Conservation (phyloP, 169 alveolate species). For the Perkinsus chesapeaki region DNA sequence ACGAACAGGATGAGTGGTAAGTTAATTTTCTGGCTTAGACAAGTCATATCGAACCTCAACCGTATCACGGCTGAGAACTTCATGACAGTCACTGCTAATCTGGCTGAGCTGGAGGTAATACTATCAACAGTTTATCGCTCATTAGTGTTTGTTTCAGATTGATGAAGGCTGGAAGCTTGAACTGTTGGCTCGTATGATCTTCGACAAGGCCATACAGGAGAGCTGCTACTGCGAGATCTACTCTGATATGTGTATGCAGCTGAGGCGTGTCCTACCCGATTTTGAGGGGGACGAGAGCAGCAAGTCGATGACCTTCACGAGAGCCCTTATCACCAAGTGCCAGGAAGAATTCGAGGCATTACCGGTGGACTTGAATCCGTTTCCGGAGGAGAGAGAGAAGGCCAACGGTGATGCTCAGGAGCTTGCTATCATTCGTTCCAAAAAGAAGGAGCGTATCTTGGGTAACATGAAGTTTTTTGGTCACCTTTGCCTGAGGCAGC, state of each 20-base stretch:
- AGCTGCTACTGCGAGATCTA: conserved; percentile 87
- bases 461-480: conserved; percentile 82
- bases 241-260: conserved; percentile 68
- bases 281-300: conserved; percentile 13
- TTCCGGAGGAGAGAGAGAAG: conserved; percentile 50
- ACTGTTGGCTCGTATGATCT: conserved; percentile 53
- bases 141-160: background rate
- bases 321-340: conserved; percentile 13
- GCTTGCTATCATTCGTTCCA: conserved; percentile 54
- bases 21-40: too few species aligned
- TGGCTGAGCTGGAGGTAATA: background rate
- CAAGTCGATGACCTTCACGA: background rate
- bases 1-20: too few species aligned
- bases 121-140: background rate
- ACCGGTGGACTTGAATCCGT: conserved; percentile 60
- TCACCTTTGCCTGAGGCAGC: conserved; percentile 70
- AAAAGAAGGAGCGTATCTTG: conserved; percentile 58
- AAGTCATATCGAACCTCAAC: background rate
- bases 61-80: background rate
- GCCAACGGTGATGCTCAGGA: conserved; percentile 56
- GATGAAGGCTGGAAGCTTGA: conserved; percentile 36
- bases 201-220: conserved; percentile 75
- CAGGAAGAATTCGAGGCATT: conserved; percentile 31
- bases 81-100: background rate
- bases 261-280: conserved; percentile 20